Evolutionary conservation across 2,329 filamentous ascomycete genomes (phyloP), one percentile per base, ranked within the genome.

Genomic region (Trichoderma pleuroti): DNA sequence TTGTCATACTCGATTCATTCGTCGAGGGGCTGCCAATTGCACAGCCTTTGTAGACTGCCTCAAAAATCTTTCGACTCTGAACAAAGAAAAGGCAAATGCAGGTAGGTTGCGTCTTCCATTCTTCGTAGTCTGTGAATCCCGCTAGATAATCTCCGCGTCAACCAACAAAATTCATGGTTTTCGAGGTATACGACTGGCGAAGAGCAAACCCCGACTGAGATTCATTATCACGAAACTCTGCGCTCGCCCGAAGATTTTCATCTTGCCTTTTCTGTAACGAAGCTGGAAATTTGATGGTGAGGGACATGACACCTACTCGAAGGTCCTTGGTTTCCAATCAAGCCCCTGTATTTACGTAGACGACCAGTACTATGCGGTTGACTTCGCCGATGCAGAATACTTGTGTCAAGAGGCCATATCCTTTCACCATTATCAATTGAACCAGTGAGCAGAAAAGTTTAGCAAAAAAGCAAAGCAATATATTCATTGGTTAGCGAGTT

Each of bases 181-280:
- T 89, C 89, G 89, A 93, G 93, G 91, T 97, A 97, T 90, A 97
- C 92, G 90, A 89, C 88, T 94, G 88, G 93, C 93, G 92, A 86
- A 97, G 86, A 97, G 82, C 77, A 86, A 96, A 83, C 78, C 80
- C 76, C 66, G 81, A 81, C 78, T 79, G 78, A 77, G 81, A 80
- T 76, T 76, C 78, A 80, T 54, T 54, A 81, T 87, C 84, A 87
- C 82, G 78, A 81, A 76, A 84, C 82, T 82, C 81, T 78, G 80
- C 82, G 86, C 91, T 94, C 85, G 85, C 90, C 91, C 90, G 92
- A 93, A 95, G 92, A 95, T 90, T 90, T 89, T 88, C 87, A 80
- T 85, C 83, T 84, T 88, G 87, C 86, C 83, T 78, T 80, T 80
- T 77, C 81, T 79, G 84, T 84, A 73, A 86, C 93, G 91, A 90